Base-by-base conservation (phyloP, 179 eudicot species). In the Silene coronaria region DNA sequence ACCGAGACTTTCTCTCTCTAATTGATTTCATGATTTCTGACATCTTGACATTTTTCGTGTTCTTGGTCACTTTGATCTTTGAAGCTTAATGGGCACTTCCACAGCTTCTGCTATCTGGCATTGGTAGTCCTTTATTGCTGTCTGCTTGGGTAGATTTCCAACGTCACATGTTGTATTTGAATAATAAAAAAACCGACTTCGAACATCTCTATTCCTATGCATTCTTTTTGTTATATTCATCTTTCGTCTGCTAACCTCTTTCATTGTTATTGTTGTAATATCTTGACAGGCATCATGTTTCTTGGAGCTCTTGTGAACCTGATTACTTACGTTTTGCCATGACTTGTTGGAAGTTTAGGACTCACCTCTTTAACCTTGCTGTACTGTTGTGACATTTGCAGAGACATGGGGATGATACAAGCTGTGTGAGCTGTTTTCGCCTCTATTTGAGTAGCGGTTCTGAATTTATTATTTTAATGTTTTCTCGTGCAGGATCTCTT, bases 351-450 rank as follows among this genome's bases (percentile, higher is more conserved):
- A 90, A 87, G 96, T 92, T 89, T 92, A 88, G 83, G 93, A 88
- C 94, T 92, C 91, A 92, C 96, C 83, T 83, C 89, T 90, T 83
- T 92, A 87, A 92, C 91, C 91, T 89, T 91, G 89, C 89, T 87
- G 89, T 91, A 78, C 88, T 92, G 88, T 92, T 91, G 77, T 88
- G 85, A 83, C 83, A 86, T 87, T 87, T 93, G 97, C 97, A 93
- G 96, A 87, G 88, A 87, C 80, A 63, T 77, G 79, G 83, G 45
- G 80, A n/a, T 53, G 58, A 75, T 72, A 55, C 76, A 71, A 77
- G 76, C 64, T 69, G 58, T n/a, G 58, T 59, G 77, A 66, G 71
- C 82, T 74, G 74, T 67, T 75, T 51, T 71, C 7, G 58, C 21
- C 22, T 71, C 32, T 30, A 17, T 53, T 53, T 17, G 58, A 67